A percentile compares a stretch with the other conserved stretches of the same genome.
phyloP scores from a whole-genome alignment of 371 early-diverging fungal genomes.

The Apophysomyces variabilis region DNA sequence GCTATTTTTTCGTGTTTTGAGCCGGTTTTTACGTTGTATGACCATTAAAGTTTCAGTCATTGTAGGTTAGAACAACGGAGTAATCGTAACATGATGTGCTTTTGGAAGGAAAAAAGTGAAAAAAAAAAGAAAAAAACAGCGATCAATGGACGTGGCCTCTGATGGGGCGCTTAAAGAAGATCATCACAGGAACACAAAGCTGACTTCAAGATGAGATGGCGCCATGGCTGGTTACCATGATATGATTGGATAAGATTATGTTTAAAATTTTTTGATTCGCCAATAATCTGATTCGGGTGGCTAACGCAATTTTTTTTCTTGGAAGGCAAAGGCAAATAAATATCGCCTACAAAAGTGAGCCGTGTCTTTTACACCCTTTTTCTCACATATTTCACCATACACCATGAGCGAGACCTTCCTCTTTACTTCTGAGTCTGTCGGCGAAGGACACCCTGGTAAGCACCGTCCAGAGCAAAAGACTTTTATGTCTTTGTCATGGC shows the following conservation, averaged over 20 bases:
- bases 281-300: slow-evolving; percentile 7
- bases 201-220: slow-evolving; percentile 6
- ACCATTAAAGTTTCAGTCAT: neutral
- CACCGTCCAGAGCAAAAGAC: slow-evolving; percentile 13
- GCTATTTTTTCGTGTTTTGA: too few relatives aligned
- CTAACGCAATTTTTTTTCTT: slow-evolving; percentile 11
- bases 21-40: too few relatives aligned
- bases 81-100: neutral
- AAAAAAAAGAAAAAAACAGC: neutral
- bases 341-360: neutral
- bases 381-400: slow-evolving; percentile 12
- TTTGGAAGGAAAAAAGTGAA: neutral
- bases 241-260: neutral
- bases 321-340: slow-evolving; percentile 3
- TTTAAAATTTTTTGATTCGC: slow-evolving; percentile 7
- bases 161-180: neutral
- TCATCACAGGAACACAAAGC: slow-evolving; percentile 13
- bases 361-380: slow-evolving; percentile 4
- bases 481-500: neutral
- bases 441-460: slow-evolving; percentile 97
- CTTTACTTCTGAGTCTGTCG: slow-evolving; percentile 99
- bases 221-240: neutral
- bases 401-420: slow-evolving; percentile 77
- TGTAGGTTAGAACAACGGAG: neutral
- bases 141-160: neutral